These are phyloP conservation scores for Alternaria sp. DNA, from an alignment of 2,329 filamentous ascomycete genomes.

Conservation along the genomic window DNA sequence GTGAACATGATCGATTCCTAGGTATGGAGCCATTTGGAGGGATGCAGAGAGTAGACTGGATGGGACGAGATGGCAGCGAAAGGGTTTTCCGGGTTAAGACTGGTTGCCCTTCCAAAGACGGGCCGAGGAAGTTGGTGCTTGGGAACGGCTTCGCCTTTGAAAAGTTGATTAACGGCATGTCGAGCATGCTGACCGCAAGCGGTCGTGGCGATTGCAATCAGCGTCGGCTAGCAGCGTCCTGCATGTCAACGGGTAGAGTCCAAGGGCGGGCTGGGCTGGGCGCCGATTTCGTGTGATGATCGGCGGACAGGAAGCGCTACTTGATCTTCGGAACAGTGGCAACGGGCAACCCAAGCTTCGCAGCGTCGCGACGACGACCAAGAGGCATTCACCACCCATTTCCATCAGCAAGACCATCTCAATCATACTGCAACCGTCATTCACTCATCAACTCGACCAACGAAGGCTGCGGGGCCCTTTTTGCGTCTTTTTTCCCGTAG, in stretches of 20 bases:
- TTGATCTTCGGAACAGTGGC: constrained; percentile 13
- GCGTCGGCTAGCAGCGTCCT: constrained; percentile 23
- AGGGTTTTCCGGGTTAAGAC: constrained; percentile 9
- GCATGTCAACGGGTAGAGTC: constrained; percentile 22
- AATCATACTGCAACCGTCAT: constrained; percentile 14
- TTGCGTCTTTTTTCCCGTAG: background rate
- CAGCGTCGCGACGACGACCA: constrained; percentile 3
- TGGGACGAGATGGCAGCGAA: constrained; percentile 11
- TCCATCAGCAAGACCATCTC: constrained; percentile 7
- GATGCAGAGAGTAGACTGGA: background rate
- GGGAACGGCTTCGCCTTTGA: constrained; percentile 23
- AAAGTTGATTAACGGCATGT: constrained; percentile 32
- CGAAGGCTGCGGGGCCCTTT: constrained; percentile 17
- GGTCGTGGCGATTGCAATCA: constrained; percentile 27
- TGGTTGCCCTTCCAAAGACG: constrained; percentile 11
- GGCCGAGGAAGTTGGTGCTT: constrained; percentile 17
- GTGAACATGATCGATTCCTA: constrained; percentile 29
- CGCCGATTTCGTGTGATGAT: constrained; percentile 16
- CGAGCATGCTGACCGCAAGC: constrained; percentile 16
- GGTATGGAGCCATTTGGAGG: constrained; percentile 40
- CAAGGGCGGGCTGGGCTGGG: constrained; percentile 12
- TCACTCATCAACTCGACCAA: constrained; percentile 11
- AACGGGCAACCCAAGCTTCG: constrained; percentile 3
- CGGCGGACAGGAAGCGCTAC: constrained; percentile 20
- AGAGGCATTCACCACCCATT: constrained; percentile 1